Evolutionary conservation across 495 filamentous ascomycete genomes (phyloP), one percentile per base, ranked within the genome.

Genomic region (Aspergillus affinis): DNA sequence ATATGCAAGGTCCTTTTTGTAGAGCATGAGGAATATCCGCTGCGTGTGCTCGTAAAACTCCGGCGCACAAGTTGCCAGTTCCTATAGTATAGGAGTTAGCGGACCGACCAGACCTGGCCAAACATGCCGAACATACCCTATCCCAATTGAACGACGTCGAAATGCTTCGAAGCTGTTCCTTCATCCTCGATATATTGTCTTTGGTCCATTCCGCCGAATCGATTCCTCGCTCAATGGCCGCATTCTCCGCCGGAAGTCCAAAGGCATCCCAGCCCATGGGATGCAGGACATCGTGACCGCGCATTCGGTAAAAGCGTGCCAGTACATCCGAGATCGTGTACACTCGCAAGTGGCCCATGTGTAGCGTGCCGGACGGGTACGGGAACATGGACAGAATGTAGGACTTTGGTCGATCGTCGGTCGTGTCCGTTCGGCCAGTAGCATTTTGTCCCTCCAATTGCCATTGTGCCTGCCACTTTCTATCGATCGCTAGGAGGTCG

Each of bases 191-290:
- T 54, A 96, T 95, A 70, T 96, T 96, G 51, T 79, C 69, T 65
- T 78, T 80, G 19, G 92, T 96, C 92, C 92, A 96, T 0, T 74
- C 76, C 13, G 84, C 87, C 7, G 92, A 90, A 72, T 91, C 82
- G 60, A 93, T 78, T 41, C 90, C 89, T 54, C 88, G 77, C 74
- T 95, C 90, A 60, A 96, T 93, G n/a, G 92, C 92, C 18, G 92
- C 92, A 75, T 96, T 96, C 75, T 96, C 92, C 41, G 92, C 92
- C 9, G 92, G 92, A 47, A 96, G 76, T 3, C 92, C 92, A 69
- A 96, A 95, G 19, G 90, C 91, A 79, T 96, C 92, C 92, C 92
- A 96, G 3, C 91, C 92, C 85, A 96, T 95, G 27, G 92, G 92
- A 54, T 94, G 84, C 21, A 95, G 69, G 30, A 96, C 91, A 54